Evolutionary conservation across 1,284 basidiomycete species (phyloP), one percentile per base, ranked within the genome.

Genomic region (Ceratobasidium sp.): DNA sequence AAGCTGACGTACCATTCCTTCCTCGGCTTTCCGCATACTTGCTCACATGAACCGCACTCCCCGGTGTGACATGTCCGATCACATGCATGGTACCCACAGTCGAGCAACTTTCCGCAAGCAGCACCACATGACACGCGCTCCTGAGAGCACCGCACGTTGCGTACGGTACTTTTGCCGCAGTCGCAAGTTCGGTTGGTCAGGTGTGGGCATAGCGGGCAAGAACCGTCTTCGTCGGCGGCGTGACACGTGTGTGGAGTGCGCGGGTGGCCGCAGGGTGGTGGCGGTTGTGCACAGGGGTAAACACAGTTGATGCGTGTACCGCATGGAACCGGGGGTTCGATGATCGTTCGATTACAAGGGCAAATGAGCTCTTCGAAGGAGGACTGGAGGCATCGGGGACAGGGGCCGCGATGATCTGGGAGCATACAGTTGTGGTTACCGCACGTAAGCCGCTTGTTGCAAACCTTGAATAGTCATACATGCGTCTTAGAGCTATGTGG

Each of bases 321-420:
- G 77, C 95, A 98, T 0, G 91, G 85, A 11, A 92, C 87, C 0
- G 91, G 91, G 0, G 91, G 91, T 56, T 90, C 87, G 24, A 92
- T 79, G 34, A 89, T 83, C 0, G 90, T 92, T 46, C 86, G 86
- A 0, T 92, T 92, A 80, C 96, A 98, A 71, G 88, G 83, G 80
- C 95, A 98, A 24, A 91, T 82, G 76, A 95, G 84, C 89, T 98
- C 96, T 72, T 96, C 94, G 77, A 96, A 98, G 0, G 91, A 91
- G 46, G 94, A 95, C 79, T 90, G 86, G 66, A 96, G 84, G 82
- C 96, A 98, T 13, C 90, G 86, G 1, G 88, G 90, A 80, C 96
- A 98, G 0, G 86, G 82, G 0, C 93, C 93, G 76, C 86, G 88
- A 82, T 98, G 96, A 80, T 98, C 95, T 39, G 85, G 84, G 78